These are phyloP conservation scores for Lichtheimia ornata DNA, from an alignment of 371 early-diverging fungal species.

Conservation along the genomic window DNA sequence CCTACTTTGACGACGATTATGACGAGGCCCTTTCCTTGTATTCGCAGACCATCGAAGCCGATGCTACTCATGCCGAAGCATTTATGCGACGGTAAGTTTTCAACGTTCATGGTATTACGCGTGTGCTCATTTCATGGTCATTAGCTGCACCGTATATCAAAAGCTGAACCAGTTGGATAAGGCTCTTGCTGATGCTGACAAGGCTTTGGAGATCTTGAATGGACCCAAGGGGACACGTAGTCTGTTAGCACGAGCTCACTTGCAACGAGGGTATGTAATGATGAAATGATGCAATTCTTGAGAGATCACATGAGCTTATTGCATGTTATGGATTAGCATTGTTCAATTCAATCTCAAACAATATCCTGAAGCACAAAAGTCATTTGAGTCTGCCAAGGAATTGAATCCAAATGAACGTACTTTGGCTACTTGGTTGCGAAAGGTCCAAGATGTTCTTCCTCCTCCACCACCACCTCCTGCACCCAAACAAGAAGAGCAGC, in stretches of 20 bases:
- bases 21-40: slow-evolving; percentile 76
- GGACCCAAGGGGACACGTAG: slow-evolving; percentile 52
- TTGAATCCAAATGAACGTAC: slow-evolving; percentile 58
- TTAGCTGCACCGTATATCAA: slow-evolving; percentile 63
- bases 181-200: slow-evolving; percentile 66
- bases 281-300: not conserved
- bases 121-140: too few relatives aligned
- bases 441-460: slow-evolving; percentile 46
- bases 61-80: slow-evolving; percentile 70
- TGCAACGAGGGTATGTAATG: slow-evolving; percentile 56
- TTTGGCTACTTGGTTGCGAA: slow-evolving; percentile 59
- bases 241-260: slow-evolving; percentile 65
- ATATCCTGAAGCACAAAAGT: slow-evolving; percentile 54
- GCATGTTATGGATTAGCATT: slow-evolving; percentile 33
- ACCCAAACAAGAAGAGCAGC: not conserved
- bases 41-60: slow-evolving; percentile 76
- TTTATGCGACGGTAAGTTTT: slow-evolving; percentile 55
- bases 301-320: too few relatives aligned
- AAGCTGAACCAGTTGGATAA: slow-evolving; percentile 58
- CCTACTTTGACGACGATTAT: slow-evolving; percentile 80
- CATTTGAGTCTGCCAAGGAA: slow-evolving; percentile 51
- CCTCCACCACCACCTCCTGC: slow-evolving; percentile 9
- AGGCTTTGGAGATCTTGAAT: slow-evolving; percentile 56
- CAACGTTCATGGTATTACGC: not conserved
- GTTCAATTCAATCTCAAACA: slow-evolving; percentile 54